Evolutionary conservation across 164 flowering plant genomes (phyloP).

Genomic region (Berberis vulgaris): DNA sequence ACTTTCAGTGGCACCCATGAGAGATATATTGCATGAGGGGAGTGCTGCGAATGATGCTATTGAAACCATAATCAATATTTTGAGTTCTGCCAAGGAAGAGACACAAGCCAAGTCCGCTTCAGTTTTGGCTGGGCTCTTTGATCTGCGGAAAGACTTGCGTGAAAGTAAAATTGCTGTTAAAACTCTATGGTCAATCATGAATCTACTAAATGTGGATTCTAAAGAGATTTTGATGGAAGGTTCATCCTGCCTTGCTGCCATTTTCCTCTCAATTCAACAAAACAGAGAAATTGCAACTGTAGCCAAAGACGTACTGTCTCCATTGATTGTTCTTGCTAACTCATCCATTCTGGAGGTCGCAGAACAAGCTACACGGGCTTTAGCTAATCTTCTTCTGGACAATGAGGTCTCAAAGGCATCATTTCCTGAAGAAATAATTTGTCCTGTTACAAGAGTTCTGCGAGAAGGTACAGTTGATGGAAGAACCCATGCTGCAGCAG

Average conservation of each 20-base stretch:
- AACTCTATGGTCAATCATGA: constrained; percentile 57
- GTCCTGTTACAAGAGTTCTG: constrained; percentile 80
- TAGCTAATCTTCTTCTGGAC: constrained; percentile 85
- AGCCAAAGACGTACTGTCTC: constrained; percentile 67
- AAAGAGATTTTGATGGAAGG: constrained; percentile 59
- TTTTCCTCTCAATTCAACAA: constrained; percentile 82
- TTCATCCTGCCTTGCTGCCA: constrained; percentile 79
- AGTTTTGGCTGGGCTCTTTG: constrained; percentile 77
- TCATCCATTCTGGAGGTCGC: constrained; percentile 69
- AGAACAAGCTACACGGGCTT: constrained; percentile 84
- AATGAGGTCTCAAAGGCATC: constrained; percentile 60
- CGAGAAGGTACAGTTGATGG: constrained; percentile 73
- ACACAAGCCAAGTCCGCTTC: constrained; percentile 92
- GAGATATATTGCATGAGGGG: constrained; percentile 78
- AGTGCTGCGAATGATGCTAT: constrained; percentile 96
- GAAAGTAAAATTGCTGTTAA: constrained; percentile 77
- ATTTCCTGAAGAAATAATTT: constrained; percentile 63
- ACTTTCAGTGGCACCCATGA: constrained; percentile 75
- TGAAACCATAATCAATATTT: constrained; percentile 79
- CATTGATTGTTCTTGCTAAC: constrained; percentile 59
- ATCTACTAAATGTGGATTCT: constrained; percentile 65
- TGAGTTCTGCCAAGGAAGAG: constrained; percentile 76
- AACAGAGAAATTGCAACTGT: constrained; percentile 69
- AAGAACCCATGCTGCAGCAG: constrained; percentile 89
- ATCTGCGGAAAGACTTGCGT: constrained; percentile 77